Evolutionary conservation across 371 early-diverging fungal genomes (phyloP).

Genomic region (Syncephalastrum racemosum): DNA sequence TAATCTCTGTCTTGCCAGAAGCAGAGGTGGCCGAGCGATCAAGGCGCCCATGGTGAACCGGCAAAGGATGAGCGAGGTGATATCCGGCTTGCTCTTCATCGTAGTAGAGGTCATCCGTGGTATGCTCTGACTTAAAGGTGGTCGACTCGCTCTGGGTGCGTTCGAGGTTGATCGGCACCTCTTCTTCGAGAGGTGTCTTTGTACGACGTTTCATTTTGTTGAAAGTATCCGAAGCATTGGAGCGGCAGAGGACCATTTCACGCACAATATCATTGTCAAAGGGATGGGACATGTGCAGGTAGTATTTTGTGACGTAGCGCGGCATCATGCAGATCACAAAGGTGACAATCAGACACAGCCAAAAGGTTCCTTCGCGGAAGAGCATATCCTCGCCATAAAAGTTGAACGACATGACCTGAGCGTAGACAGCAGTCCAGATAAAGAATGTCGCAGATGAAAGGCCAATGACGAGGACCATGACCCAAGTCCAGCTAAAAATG

Average conservation of each 20-base stretch:
- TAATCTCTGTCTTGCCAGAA: slow-evolving; percentile 40
- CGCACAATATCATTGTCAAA: slow-evolving; percentile 66
- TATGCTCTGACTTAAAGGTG: slow-evolving; percentile 10
- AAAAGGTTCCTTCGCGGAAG: slow-evolving; percentile 55
- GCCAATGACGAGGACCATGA: slow-evolving; percentile 60
- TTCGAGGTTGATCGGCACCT: slow-evolving; percentile 28
- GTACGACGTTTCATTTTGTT: slow-evolving; percentile 4
- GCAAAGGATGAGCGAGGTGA: slow-evolving; percentile 13
- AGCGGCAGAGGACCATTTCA: slow-evolving; percentile 46
- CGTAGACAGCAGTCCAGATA: slow-evolving; percentile 57
- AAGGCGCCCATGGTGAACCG: slow-evolving; percentile 13
- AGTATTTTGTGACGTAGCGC: slow-evolving; percentile 47
- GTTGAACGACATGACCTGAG: slow-evolving; percentile 35
- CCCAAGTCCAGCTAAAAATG: slow-evolving; percentile 82
- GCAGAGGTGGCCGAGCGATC: slow-evolving; percentile 22
- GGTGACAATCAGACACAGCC: slow-evolving; percentile 49
- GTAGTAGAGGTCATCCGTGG: slow-evolving; percentile 10
- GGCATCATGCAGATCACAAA: slow-evolving; percentile 56
- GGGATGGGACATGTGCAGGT: slow-evolving; percentile 53
- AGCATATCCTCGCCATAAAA: slow-evolving; percentile 55
- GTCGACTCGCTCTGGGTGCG: slow-evolving; percentile 30
- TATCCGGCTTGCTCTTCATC: slow-evolving; percentile 15
- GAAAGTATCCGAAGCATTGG: neutral
- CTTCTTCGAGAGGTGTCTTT: slow-evolving; percentile 26
- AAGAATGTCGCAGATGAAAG: slow-evolving; percentile 55